phyloP scores from a whole-genome alignment of 2,329 filamentous ascomycete species.

The Botrytis cinerea region DNA sequence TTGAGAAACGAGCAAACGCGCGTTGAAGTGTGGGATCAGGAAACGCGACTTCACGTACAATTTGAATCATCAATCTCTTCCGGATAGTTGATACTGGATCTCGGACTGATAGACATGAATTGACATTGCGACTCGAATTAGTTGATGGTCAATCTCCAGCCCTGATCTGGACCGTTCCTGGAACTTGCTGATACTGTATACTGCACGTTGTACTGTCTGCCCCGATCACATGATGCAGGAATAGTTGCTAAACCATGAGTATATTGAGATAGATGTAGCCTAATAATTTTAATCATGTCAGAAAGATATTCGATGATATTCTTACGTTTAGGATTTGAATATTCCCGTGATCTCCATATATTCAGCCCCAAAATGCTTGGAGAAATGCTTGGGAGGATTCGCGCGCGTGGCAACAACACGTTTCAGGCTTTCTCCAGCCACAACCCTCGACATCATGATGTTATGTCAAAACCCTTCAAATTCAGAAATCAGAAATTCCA shows the following conservation, averaged over 20 bases:
- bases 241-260: not conserved
- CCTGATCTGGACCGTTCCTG: not conserved
- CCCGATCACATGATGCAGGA: not conserved
- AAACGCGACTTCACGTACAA: not conserved
- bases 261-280: not conserved
- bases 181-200: not conserved
- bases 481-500: no score
- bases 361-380: not conserved
- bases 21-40: not conserved
- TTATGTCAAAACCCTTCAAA: no score
- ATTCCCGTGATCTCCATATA: not conserved
- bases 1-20: not conserved
- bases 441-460: not conserved
- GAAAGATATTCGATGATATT: not conserved
- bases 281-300: not conserved
- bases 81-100: not conserved
- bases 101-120: no score
- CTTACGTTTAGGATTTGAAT: not conserved
- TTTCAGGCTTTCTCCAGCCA: not conserved
- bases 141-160: no score
- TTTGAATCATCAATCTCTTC: not conserved
- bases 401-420: not conserved
- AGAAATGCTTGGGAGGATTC: not conserved
- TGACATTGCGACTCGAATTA: no score
- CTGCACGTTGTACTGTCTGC: not conserved